phyloP scores from a whole-genome alignment of 805 yeast genomes.

The Zygotorulaspora danielsina region DNA sequence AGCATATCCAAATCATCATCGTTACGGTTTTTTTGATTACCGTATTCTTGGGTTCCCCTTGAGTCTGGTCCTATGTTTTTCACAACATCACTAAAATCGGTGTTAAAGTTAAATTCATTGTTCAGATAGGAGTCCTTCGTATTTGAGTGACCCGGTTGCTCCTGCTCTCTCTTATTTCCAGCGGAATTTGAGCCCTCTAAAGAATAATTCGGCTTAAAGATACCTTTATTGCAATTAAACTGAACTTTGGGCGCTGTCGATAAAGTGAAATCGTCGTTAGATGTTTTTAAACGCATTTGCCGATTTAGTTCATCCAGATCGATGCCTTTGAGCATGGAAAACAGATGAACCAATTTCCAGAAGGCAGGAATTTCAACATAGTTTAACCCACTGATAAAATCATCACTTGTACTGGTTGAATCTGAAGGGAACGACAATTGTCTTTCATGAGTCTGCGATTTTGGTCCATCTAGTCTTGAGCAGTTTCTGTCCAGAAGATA shows the following conservation, averaged over 20 bases:
- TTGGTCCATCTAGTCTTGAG: conserved; percentile 1
- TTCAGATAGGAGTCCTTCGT: not conserved
- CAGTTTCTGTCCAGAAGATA: conserved; percentile 10
- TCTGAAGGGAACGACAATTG: conserved; percentile 16
- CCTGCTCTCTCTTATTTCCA: conserved; percentile 3
- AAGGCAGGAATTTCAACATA: conserved; percentile 21
- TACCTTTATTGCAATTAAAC: not conserved
- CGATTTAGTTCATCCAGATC: conserved; percentile 34
- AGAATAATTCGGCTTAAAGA: conserved; percentile 12
- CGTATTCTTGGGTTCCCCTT: not conserved
- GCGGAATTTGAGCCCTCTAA: not conserved
- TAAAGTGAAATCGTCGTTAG: conserved; percentile 19
- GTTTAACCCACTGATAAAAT: conserved; percentile 2
- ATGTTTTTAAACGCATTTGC: conserved; percentile 17
- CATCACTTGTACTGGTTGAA: conserved; percentile 12
- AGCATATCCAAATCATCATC: conserved; percentile 24
- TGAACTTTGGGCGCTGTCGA: conserved; percentile 26
- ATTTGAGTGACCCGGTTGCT: not conserved
- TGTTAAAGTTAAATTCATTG: conserved; percentile 4
- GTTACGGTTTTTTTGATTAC: conserved; percentile 1
- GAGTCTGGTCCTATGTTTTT: not conserved
- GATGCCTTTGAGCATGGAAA: conserved; percentile 33
- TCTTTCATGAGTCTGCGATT: conserved; percentile 8
- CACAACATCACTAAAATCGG: conserved; percentile 13
- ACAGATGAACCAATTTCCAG: conserved; percentile 27